Conservation (phyloP, 495 filamentous ascomycete genomes). For the Poronia punctata region DNA sequence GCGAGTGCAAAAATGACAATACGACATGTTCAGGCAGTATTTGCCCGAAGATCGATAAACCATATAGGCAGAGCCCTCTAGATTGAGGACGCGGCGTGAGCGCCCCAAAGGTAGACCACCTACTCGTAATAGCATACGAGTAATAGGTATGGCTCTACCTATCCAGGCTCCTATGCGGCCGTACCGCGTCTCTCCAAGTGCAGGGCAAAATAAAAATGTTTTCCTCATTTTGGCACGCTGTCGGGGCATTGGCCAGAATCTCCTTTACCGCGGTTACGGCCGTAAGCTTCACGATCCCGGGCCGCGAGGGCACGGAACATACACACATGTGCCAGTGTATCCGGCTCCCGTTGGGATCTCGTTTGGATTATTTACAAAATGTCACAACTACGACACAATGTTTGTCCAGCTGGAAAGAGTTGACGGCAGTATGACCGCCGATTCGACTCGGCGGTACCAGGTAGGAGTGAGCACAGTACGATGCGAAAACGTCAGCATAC, state of each 20-base stretch:
- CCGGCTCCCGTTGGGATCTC: slow-evolving; percentile 49
- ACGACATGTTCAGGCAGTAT: not conserved
- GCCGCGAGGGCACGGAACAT: slow-evolving; percentile 20
- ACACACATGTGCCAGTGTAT: slow-evolving; percentile 32
- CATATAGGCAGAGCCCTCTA: too few relatives aligned
- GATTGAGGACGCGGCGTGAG: too few relatives aligned
- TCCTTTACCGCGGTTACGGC: slow-evolving; percentile 13
- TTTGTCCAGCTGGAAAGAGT: slow-evolving; percentile 45
- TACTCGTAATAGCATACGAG: too few relatives aligned
- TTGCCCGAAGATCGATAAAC: not conserved
- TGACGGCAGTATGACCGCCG: slow-evolving; percentile 50
- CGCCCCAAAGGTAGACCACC: too few relatives aligned
- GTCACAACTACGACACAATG: slow-evolving; percentile 49
- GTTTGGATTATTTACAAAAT: slow-evolving; percentile 53
- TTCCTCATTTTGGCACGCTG: not conserved
- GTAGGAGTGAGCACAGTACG: slow-evolving; percentile 51
- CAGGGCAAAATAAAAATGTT: not conserved
- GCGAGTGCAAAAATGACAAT: not conserved
- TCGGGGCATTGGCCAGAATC: not conserved
- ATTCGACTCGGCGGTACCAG: slow-evolving; percentile 56
- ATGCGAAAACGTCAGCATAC: slow-evolving; percentile 40
- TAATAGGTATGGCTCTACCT: too few relatives aligned
- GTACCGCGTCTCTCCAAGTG: too few relatives aligned
- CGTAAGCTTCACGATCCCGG: slow-evolving; percentile 29
- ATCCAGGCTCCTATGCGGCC: too few relatives aligned